A percentile compares a stretch with the other conserved stretches of the same genome.
These are phyloP conservation scores for Hyparrhenia diplandra DNA, from an alignment of 176 grass and related monocot genomes.

Conservation along the genomic window DNA sequence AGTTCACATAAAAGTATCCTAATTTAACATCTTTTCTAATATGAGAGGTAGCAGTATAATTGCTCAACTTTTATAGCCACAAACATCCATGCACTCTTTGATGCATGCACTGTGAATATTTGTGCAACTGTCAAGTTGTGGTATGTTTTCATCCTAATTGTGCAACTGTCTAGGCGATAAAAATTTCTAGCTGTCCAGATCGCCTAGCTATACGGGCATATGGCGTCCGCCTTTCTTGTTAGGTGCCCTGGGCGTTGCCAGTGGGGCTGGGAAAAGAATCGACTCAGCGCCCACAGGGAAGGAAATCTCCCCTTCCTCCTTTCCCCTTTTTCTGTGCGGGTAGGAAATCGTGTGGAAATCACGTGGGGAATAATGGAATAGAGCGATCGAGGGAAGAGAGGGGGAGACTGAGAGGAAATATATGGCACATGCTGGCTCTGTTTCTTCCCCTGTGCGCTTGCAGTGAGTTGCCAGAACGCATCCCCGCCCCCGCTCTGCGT, in stretches of 20 bases:
- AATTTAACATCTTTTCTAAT: neutral
- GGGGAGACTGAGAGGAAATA: neutral
- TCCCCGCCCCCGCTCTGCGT: neutral
- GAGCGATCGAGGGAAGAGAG: neutral
- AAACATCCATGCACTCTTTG: neutral
- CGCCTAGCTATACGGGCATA: neutral
- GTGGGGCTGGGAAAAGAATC: neutral
- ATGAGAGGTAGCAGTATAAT: neutral
- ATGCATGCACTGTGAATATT: neutral
- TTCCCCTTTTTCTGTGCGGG: too few relatives aligned
- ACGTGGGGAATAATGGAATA: neutral
- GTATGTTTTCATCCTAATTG: neutral
- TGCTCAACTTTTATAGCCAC: neutral
- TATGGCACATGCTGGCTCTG: neutral
- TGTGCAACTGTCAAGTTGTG: neutral
- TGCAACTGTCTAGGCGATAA: too few relatives aligned
- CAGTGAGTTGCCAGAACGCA: neutral
- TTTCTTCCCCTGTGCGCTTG: neutral
- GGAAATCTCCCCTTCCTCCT: too few relatives aligned
- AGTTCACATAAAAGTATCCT: too few relatives aligned
- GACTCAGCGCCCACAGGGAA: neutral
- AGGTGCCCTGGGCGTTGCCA: neutral
- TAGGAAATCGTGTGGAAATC: too few relatives aligned
- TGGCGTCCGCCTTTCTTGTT: neutral
- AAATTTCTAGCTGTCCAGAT: neutral